These are phyloP conservation scores for Sclerotinia borealis DNA, from an alignment of 2,329 filamentous ascomycete species.

Conservation along the genomic window DNA sequence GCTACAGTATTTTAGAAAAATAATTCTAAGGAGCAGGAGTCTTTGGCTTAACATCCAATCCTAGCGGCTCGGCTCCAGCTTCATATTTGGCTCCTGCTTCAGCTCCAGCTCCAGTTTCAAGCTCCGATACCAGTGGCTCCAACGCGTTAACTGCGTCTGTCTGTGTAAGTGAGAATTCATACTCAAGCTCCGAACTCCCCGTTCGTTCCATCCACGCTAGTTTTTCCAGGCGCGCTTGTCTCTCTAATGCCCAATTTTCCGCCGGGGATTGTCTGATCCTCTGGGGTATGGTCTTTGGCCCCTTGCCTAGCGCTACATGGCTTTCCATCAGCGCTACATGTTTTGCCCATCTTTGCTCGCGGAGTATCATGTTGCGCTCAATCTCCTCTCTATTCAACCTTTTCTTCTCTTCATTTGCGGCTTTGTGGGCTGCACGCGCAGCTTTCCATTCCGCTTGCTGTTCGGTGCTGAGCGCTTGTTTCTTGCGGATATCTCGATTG, in stretches of 20 bases:
- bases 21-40: background rate
- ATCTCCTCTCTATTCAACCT: background rate
- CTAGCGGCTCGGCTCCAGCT: background rate
- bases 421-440: background rate
- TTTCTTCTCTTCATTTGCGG: background rate
- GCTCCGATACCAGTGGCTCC: background rate
- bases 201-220: conserved; percentile 1
- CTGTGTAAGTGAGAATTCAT: background rate
- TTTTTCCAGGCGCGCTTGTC: background rate
- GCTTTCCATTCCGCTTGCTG: conserved; percentile 2
- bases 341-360: background rate
- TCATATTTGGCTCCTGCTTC: too few species aligned
- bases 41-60: background rate
- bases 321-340: conserved; percentile 5
- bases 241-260: background rate
- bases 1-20: too few species aligned
- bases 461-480: background rate
- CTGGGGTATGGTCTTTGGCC: background rate
- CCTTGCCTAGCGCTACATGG: background rate
- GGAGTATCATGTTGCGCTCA: background rate
- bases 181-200: background rate
- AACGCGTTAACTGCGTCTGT: background rate
- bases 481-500: background rate
- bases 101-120: background rate
- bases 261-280: background rate